Conservation (phyloP, 2,329 filamentous ascomycete species). For the Penicillium sp. region DNA sequence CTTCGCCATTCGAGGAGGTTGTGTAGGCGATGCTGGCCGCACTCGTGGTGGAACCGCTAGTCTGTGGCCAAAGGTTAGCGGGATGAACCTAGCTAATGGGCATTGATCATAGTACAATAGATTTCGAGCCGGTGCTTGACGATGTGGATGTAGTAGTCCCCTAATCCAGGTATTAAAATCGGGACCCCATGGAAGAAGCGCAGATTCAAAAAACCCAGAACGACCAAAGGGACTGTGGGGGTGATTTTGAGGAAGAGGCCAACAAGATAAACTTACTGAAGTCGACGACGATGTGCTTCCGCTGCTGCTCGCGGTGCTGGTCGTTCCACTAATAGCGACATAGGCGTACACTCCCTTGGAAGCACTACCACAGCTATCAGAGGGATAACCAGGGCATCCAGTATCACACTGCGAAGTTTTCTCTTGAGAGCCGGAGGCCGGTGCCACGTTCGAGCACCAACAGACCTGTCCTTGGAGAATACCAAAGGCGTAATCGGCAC, state of each 20-base stretch:
- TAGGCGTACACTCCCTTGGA: conserved; percentile 45
- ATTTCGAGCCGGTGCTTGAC: conserved; percentile 12
- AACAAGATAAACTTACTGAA: conserved; percentile 23
- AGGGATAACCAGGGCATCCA: conserved; percentile 48
- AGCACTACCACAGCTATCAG: conserved; percentile 46
- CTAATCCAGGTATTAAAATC: conserved; percentile 22
- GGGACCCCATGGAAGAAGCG: conserved; percentile 13
- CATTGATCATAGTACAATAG: conserved; percentile 13
- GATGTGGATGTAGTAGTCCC: conserved; percentile 19
- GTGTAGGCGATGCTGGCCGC: conserved; percentile 18
- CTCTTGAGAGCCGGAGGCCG: conserved; percentile 35
- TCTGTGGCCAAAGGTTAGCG: conserved; percentile 13
- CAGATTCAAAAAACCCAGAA: conserved; percentile 5
- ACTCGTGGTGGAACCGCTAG: conserved; percentile 14
- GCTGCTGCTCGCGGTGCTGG: conserved; percentile 29
- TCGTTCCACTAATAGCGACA: conserved; percentile 35
- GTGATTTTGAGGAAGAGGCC: background rate
- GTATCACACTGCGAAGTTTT: conserved; percentile 36
- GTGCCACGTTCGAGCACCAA: conserved; percentile 51
- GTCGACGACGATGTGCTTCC: conserved; percentile 25
- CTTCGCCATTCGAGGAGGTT: conserved; percentile 26
- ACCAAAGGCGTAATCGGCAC: conserved; percentile 46
- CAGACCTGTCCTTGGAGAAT: conserved; percentile 48
- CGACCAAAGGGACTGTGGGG: background rate
- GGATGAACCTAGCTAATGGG: background rate